Evolutionary conservation across 2,329 filamentous ascomycete genomes (phyloP), one percentile per base, ranked within the genome.

Genomic region (Botryotinia calthae): DNA sequence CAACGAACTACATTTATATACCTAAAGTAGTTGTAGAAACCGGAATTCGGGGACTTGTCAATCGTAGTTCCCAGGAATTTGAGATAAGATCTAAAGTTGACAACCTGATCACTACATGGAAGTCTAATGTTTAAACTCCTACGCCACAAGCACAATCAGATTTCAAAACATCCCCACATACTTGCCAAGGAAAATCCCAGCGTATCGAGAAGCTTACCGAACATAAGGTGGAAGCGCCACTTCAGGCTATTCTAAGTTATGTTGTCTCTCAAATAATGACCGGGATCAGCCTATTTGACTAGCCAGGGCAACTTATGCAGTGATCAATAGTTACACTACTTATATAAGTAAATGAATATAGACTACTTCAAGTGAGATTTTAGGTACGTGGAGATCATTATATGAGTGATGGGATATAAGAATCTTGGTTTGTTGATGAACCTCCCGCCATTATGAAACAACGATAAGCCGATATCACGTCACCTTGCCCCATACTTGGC

Each of bases 391-490:
- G 18, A n/a, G 16, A 28, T 18, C 18, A n/a, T 28, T 12, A 10
- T 42, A 42, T 28, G 16, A 22, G 9, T 54, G 34, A 40, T 37
- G 54, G 18, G 46, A 18, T 40, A 8, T 28, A 67, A 67, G 31
- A 8, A 66, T 51, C n/a, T 46, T 10, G 2, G 22, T 34, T 54
- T 10, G 14, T 25, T 20, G n/a, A 22, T 54, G 25, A 25, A 56
- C 34, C 40, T 42, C 16, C 65, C 18, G 48, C 25, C 46, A 18
- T 68, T n/a, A 56, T 68, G 48, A 56, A 68, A 68, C 48, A 68
- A 22, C 28, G 37, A 68, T 56, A 31, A 56, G 48, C 48, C 48
- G 48, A 68, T 16, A 6, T 58, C 48, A 51, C 64, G 4, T 54
- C 64, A 66, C 46, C 3, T 66, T 10, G 28, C 46, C 46, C 46